Conservation (phyloP, 768 basidiomycete species). For the Suillus decipiens region DNA sequence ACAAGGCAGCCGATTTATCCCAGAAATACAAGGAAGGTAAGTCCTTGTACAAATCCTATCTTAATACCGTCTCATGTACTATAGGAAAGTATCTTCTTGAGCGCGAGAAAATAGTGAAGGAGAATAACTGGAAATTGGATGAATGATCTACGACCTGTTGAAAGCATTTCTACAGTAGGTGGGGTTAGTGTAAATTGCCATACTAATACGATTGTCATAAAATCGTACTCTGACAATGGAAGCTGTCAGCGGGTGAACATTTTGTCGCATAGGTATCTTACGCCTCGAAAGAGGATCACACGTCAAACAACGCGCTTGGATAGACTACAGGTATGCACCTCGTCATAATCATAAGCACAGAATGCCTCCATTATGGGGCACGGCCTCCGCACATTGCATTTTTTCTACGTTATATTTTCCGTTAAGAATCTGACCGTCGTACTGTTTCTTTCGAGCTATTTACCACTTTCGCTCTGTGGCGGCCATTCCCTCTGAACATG, state of each 20-base stretch:
- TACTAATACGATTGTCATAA: background rate
- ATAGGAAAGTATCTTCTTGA: slow-evolving; percentile 82
- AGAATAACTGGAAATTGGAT: slow-evolving; percentile 77
- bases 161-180: background rate
- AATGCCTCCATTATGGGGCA: background rate
- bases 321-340: background rate
- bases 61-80: background rate
- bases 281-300: background rate
- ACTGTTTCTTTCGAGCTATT: background rate
- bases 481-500: background rate
- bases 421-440: background rate
- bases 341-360: background rate
- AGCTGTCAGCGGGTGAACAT: background rate
- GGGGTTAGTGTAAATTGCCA: background rate
- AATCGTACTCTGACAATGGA: background rate
- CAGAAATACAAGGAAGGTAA: slow-evolving; percentile 89
- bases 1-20: slow-evolving; percentile 70
- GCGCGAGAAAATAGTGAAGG: slow-evolving; percentile 76
- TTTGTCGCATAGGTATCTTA: background rate
- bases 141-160: slow-evolving; percentile 24
- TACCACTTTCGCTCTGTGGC: background rate
- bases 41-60: slow-evolving; percentile 13
- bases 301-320: background rate
- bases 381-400: background rate
- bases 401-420: background rate